Evolutionary conservation across 306 rosid genomes (phyloP), one percentile per base, ranked within the genome.

Genomic region (Delonix regia): DNA sequence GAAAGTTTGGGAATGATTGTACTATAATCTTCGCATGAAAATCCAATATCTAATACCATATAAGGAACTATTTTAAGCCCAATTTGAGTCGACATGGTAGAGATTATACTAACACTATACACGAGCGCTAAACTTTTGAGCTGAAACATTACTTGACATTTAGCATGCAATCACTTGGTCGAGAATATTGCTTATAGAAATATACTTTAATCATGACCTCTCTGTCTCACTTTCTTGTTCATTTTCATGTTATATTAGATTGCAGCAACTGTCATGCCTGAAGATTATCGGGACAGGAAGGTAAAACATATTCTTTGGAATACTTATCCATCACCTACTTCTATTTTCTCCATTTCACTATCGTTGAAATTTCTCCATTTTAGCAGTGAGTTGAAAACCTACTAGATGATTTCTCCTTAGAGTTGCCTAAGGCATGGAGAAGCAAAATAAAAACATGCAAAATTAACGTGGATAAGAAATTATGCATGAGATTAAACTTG

Each of bases 261-360:
- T 52, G 92, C 85, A 90, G 97, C 92, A 83, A 93, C 96, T 9
- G 60, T 65, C 80, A 91, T 91, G 96, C 98, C 98, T 1, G 97
- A 87, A 55, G 97, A 90, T 84, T 96, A 93, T 55, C 94, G 90
- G 75, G 0, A 73, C 80, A 90, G 78, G 87, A 96, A 96, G 99
- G 99, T 96, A 73, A 69, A 39, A 1, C 38, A 62, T 30, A 73
- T 59, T 71, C 53, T 25, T 16, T 36, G 64, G 64, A 24, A 47
- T 47, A 47, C 6, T 4, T 14, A 25, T 56, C 33, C 33, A 21
- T 10, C 62, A 10, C 4, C 33, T 16, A 25, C 62, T 22, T 21
- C 61, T 55, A 5, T 56, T 56, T 22, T 10, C 62, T 22, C 62
- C 34, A 24, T 9, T 10, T 16, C 61, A 22, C 61, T 21, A 27